Evolutionary conservation across 495 filamentous ascomycete genomes (phyloP).

Genomic region (Cladorrhinum samala): DNA sequence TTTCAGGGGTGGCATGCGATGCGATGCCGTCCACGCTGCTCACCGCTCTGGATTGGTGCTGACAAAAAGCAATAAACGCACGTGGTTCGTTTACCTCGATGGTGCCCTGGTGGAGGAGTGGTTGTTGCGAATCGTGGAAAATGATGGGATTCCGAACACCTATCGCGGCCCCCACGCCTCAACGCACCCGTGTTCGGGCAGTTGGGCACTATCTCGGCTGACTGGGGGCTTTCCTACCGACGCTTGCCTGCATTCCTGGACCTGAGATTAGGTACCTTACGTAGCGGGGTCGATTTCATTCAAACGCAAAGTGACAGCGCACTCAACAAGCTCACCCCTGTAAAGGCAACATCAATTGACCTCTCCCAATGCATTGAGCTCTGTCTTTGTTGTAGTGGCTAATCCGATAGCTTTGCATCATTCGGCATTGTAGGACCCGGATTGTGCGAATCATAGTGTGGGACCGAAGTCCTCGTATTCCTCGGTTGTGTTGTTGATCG

Average conservation of each 20-base stretch:
- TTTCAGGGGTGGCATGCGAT: too few relatives aligned
- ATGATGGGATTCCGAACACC: background rate
- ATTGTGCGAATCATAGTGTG: background rate
- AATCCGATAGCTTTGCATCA: too few relatives aligned
- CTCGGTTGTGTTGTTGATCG: background rate
- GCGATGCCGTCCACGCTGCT: too few relatives aligned
- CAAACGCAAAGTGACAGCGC: background rate
- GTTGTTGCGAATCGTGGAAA: background rate
- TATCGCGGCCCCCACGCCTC: background rate
- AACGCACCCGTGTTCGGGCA: background rate
- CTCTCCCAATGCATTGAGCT: too few relatives aligned
- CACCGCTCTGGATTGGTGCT: background rate
- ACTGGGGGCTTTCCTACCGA: background rate
- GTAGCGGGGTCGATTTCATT: background rate
- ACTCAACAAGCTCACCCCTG: background rate
- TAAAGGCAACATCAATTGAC: too few relatives aligned
- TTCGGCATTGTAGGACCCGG: too few relatives aligned
- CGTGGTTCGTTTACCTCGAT: background rate
- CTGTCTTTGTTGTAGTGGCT: too few relatives aligned
- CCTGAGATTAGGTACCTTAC: background rate
- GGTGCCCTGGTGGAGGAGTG: too few relatives aligned
- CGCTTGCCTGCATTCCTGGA: background rate
- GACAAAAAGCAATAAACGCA: too few relatives aligned
- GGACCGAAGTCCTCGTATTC: background rate
- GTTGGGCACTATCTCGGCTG: background rate